Base-by-base conservation (phyloP, 352 stramenopile species). In the Pythium chondricola region DNA sequence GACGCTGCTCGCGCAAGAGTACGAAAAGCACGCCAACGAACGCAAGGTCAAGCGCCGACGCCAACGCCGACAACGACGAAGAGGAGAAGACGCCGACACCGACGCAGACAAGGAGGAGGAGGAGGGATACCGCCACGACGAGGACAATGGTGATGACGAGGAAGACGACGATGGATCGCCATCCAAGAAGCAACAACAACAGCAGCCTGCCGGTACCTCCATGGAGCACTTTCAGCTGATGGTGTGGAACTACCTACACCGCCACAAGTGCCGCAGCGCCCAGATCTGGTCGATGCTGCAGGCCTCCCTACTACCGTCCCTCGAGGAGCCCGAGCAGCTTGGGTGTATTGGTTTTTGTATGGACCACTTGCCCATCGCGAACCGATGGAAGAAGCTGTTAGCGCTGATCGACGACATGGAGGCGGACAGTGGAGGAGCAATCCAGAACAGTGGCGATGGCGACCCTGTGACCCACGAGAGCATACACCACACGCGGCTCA, bases 141-240 rank as follows among this genome's bases (percentile, higher is more conserved):
- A 45, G 0, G 52, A 53, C 3, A n/a, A n/a, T n/a, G n/a, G n/a
- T n/a, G 36, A 46, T 0, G 58, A 56, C 6, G 50, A 52, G 0
- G 47, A 39, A 21, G 37, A 53, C 26, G 26, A 36, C 13, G 29
- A 18, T 36, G 26, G 24, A 27, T 11, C 16, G 14, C 3, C 36
- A 27, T 5, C 22, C 22, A 14, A 47, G 29, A 31, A 61, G 48
- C 31, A 41, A 32, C 3, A 30, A 32, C 20, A 31, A 30, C 16
- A 47, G 33, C 4, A 26, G 37, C 10, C 47, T 58, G 17, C 55
- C 43, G 5, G 67, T 33, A 13, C 56, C 11, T 63, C 42, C 10
- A 7, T 78, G 39, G 75, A 88, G 21, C 57, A 65, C 20, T 81
- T 88, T 38, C 68, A 85, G 55, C 53, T 82, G 27, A 67, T 84